Evolutionary conservation across 23 red algal species (phyloP).

Genomic region (Gracilaria gracilis): DNA sequence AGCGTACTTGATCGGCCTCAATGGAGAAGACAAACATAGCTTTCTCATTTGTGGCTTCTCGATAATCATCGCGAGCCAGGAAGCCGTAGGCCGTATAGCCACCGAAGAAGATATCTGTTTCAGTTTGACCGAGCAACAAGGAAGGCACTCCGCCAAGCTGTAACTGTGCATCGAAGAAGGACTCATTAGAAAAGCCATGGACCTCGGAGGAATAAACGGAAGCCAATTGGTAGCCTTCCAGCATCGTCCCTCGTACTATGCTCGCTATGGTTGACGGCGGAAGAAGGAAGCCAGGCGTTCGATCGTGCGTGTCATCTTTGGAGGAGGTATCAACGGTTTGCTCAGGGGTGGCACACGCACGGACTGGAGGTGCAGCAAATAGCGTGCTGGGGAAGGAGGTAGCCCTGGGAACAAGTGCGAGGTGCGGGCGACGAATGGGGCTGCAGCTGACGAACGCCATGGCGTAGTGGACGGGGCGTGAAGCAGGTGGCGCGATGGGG

Average conservation of each 20-base stretch:
- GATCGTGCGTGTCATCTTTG: no score
- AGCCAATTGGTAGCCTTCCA: slow-evolving; percentile 17
- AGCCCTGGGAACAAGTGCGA: not conserved
- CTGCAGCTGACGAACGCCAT: not conserved
- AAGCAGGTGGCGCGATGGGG: not conserved
- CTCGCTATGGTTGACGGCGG: slow-evolving; percentile 3
- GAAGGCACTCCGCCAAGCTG: slow-evolving; percentile 66
- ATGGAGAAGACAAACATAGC: slow-evolving; percentile 54
- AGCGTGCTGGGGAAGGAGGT: not conserved
- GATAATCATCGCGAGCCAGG: slow-evolving; percentile 71
- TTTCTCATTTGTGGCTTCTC: slow-evolving; percentile 48
- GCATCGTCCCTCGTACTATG: slow-evolving; percentile 26
- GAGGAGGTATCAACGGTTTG: not conserved
- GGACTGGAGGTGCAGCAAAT: not conserved
- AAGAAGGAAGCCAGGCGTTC: not conserved
- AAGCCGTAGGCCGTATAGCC: slow-evolving; percentile 64
- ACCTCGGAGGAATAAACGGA: slow-evolving; percentile 17
- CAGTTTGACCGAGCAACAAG: slow-evolving; percentile 60
- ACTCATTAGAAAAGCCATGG: slow-evolving; percentile 53
- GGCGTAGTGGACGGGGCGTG: not conserved
- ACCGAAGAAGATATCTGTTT: slow-evolving; percentile 33
- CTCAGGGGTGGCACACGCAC: not conserved
- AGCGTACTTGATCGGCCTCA: slow-evolving; percentile 12
- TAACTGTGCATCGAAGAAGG: slow-evolving; percentile 45
- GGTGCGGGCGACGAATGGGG: not conserved